phyloP scores from a whole-genome alignment of 768 basidiomycete species.

The Phlebiopsis flavidoalba region DNA sequence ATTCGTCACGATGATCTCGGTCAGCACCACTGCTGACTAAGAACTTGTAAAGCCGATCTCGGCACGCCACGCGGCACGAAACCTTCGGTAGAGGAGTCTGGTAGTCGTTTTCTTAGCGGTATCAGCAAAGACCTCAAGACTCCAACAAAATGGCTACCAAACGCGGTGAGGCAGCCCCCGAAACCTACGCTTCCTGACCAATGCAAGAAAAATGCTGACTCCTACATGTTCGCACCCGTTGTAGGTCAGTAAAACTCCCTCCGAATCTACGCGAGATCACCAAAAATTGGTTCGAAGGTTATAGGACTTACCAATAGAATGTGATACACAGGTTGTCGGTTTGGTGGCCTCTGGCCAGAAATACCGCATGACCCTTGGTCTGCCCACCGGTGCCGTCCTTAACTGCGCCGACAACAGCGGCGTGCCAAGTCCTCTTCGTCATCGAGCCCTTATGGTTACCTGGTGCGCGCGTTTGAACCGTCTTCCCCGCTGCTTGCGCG shows the following conservation, averaged over 20 bases:
- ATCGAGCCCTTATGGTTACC: conserved; percentile 94
- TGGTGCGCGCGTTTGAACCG: conserved; percentile 98
- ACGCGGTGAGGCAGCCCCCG: conserved; percentile 27
- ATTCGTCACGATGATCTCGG: not conserved
- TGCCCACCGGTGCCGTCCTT: conserved; percentile 89
- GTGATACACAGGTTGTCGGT: conserved; percentile 38
- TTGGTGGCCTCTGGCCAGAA: conserved; percentile 94
- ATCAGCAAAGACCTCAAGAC: conserved; percentile 23
- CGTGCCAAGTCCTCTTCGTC: conserved; percentile 92
- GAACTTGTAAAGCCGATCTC: conserved; percentile 27
- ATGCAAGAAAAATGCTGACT: conserved; percentile 14
- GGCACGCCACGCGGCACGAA: conserved; percentile 21
- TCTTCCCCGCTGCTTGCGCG: conserved; percentile 91
- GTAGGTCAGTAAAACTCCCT: conserved; percentile 17
- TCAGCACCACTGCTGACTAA: conserved; percentile 13
- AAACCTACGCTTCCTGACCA: not conserved
- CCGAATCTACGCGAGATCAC: not conserved
- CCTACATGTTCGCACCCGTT: not conserved
- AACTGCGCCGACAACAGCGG: conserved; percentile 99
- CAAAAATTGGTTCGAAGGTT: not conserved
- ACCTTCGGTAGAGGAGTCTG: conserved; percentile 16
- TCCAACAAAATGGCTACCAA: conserved; percentile 31
- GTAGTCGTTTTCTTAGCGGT: conserved; percentile 9
- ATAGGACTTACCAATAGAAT: conserved; percentile 9
- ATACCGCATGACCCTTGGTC: conserved; percentile 92